Percentiles rank a stretch among this genome's conserved stretches.
These are phyloP conservation scores for Zymoseptoria crescenta DNA, from an alignment of 2,329 filamentous ascomycete species.

Conservation along the genomic window DNA sequence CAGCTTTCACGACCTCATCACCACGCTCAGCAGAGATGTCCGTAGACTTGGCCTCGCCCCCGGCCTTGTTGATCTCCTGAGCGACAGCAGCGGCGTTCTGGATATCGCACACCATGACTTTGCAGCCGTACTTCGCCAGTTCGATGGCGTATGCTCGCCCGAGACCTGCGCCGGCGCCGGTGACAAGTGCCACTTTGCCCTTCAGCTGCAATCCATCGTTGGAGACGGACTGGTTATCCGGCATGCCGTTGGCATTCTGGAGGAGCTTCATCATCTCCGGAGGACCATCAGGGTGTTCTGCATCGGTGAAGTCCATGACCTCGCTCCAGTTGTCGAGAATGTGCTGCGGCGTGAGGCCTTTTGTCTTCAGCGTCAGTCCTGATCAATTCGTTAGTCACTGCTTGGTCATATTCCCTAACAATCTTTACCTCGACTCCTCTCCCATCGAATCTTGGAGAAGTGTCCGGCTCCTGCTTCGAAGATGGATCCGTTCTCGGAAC, in stretches of 20 bases:
- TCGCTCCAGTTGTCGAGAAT: slow-evolving; percentile 59
- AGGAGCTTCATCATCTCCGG: slow-evolving; percentile 74
- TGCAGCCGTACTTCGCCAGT: slow-evolving; percentile 76
- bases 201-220: slow-evolving; percentile 88
- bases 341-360: slow-evolving; percentile 31
- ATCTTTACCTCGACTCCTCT: slow-evolving; percentile 80
- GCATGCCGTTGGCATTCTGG: slow-evolving; percentile 85
- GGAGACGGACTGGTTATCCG: slow-evolving; percentile 93
- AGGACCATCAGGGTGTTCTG: slow-evolving; percentile 65
- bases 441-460: slow-evolving; percentile 86
- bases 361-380: slow-evolving; percentile 65
- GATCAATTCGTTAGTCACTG: slow-evolving; percentile 47
- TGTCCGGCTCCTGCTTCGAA: slow-evolving; percentile 91
- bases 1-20: slow-evolving; percentile 78
- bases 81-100: slow-evolving; percentile 82
- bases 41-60: slow-evolving; percentile 81
- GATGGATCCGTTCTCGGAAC: slow-evolving; percentile 71
- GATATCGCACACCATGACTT: slow-evolving; percentile 87
- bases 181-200: slow-evolving; percentile 76
- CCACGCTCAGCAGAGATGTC: slow-evolving; percentile 90
- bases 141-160: slow-evolving; percentile 83
- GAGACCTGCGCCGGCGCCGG: slow-evolving; percentile 79
- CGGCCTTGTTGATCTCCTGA: slow-evolving; percentile 78
- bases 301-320: slow-evolving; percentile 62
- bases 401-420: not conserved